Percentiles rank a stretch among this genome's conserved stretches.
Evolutionary conservation across 176 grass and related monocot genomes (phyloP).

Genomic region (Oryza coarctata): DNA sequence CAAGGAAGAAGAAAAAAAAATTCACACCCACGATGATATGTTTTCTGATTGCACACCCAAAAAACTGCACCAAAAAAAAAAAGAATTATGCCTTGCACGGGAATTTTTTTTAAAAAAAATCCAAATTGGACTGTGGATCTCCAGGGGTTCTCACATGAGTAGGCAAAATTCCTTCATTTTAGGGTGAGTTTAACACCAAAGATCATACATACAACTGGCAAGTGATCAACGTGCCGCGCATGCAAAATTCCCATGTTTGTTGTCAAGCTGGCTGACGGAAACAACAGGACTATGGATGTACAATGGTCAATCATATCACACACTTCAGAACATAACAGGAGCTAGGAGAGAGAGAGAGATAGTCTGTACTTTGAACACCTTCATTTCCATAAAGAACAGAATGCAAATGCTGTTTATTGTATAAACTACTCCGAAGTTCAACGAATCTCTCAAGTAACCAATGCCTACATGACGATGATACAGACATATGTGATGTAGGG

Average conservation of each 20-base stretch:
- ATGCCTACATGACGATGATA: slow-evolving; percentile 47
- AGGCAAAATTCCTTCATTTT: not conserved
- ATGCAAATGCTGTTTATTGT: slow-evolving; percentile 44
- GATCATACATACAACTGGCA: not conserved
- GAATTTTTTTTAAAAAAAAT: too few species aligned
- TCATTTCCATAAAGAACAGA: slow-evolving; percentile 20
- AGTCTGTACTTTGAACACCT: slow-evolving; percentile 9
- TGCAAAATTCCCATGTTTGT: not conserved
- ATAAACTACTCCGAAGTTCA: slow-evolving; percentile 31
- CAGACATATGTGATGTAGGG: slow-evolving; percentile 17
- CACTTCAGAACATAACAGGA: slow-evolving; percentile 4
- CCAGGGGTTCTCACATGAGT: too few species aligned
- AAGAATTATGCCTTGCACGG: too few species aligned
- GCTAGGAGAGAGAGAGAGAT: slow-evolving; percentile 21
- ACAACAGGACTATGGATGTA: not conserved
- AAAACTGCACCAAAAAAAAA: too few species aligned
- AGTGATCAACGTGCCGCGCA: not conserved
- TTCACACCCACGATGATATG: too few species aligned
- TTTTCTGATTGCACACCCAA: too few species aligned
- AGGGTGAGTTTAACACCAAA: not conserved
- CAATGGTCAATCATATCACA: not conserved
- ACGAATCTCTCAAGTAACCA: slow-evolving; percentile 13
- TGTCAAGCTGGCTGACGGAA: too few species aligned
- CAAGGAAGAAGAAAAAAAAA: too few species aligned
- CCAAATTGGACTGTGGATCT: too few species aligned